phyloP scores from a whole-genome alignment of 2,329 filamentous ascomycete genomes.

The Fusarium lyarnte region DNA sequence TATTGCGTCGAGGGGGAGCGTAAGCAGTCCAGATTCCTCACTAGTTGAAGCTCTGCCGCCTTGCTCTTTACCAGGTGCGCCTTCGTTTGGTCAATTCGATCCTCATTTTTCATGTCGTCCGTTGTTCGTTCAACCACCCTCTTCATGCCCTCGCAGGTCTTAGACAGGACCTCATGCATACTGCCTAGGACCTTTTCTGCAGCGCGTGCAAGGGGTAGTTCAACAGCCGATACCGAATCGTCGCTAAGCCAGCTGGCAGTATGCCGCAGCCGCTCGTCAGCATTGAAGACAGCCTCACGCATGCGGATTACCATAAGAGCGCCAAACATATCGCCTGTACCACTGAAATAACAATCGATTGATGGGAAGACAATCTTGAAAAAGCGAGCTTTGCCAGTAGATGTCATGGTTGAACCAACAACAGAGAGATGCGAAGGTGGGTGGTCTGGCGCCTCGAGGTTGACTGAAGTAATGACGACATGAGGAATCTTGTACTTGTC shows the following conservation, averaged over 20 bases:
- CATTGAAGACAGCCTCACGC: conserved; percentile 75
- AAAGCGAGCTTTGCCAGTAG: conserved; percentile 73
- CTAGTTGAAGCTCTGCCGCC: conserved; percentile 87
- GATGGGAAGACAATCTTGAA: conserved; percentile 89
- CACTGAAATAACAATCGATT: conserved; percentile 93
- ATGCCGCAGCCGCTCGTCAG: conserved; percentile 57
- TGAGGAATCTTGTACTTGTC: conserved; percentile 81
- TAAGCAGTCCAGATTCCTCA: conserved; percentile 77
- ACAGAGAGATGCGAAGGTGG: conserved; percentile 69
- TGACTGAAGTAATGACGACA: conserved; percentile 91
- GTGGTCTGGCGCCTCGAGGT: conserved; percentile 66
- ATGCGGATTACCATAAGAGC: conserved; percentile 88
- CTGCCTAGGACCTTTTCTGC: conserved; percentile 88
- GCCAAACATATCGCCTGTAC: conserved; percentile 98
- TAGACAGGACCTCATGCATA: conserved; percentile 86
- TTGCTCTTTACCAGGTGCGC: conserved; percentile 77
- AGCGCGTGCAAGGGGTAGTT: conserved; percentile 84
- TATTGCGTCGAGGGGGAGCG: conserved; percentile 72
- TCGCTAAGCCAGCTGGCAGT: conserved; percentile 78
- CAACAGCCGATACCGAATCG: conserved; percentile 73
- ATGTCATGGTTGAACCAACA: conserved; percentile 78
- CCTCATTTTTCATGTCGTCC: conserved; percentile 55
- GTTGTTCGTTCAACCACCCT: conserved; percentile 57
- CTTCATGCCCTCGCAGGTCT: conserved; percentile 73
- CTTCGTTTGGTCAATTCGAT: conserved; percentile 62